These are phyloP conservation scores for Verbascum thapsus DNA, from an alignment of 257 asterid genomes.

Conservation along the genomic window DNA sequence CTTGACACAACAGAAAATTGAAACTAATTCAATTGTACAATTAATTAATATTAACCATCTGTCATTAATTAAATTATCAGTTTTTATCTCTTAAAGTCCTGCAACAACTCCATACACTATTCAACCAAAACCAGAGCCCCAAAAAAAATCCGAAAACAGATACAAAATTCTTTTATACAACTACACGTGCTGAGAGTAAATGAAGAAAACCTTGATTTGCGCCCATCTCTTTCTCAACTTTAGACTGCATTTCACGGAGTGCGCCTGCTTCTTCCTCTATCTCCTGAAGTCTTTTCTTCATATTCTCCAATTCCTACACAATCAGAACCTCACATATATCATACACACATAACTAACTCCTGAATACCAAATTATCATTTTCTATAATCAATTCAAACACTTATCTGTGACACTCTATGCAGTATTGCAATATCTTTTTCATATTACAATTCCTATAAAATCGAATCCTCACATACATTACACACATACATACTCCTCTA, in stretches of 20 bases:
- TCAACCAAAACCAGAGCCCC: not conserved
- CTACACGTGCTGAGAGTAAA: not conserved
- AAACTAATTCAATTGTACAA: slow-evolving; percentile 22
- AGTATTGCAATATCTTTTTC: too few relatives aligned
- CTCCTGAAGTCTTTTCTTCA: slow-evolving; percentile 77
- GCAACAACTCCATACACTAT: slow-evolving; percentile 4
- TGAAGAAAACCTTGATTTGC: slow-evolving; percentile 54
- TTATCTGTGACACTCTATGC: too few relatives aligned
- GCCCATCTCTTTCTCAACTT: slow-evolving; percentile 77
- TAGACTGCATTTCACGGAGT: slow-evolving; percentile 85
- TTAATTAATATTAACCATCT: too few relatives aligned
- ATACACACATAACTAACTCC: slow-evolving; percentile 14
- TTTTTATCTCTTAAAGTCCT: too few relatives aligned
- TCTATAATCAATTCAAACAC: too few relatives aligned
- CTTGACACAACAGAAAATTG: not conserved
- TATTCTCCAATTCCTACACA: slow-evolving; percentile 68
- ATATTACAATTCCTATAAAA: too few relatives aligned
- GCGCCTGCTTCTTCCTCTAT: slow-evolving; percentile 85
- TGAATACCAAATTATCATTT: not conserved
- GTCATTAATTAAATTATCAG: too few relatives aligned
- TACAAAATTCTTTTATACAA: not conserved
- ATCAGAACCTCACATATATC: slow-evolving; percentile 16
- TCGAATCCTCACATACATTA: too few relatives aligned
- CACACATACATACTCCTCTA: too few relatives aligned
- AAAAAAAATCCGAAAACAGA: slow-evolving; percentile 28